Evolutionary conservation across 768 basidiomycete species (phyloP), one percentile per base, ranked within the genome.

Genomic region (Suillus lakei): DNA sequence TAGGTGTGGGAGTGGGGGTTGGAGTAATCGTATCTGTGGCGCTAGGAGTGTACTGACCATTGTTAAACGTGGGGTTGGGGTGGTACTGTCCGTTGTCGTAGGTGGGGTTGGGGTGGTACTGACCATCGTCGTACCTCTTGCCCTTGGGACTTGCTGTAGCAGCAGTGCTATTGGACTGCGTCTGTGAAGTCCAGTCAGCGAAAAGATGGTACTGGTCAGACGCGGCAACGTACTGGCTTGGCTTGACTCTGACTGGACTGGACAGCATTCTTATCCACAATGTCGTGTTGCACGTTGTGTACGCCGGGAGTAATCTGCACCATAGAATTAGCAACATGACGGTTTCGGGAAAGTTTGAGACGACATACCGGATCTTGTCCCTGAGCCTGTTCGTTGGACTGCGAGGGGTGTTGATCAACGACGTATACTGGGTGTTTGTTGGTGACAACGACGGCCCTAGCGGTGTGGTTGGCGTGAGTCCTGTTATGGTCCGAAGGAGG

Each of bases 81-180:
- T 71, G 69, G 43, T 70, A 67, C 28, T 69, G 65, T 16, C 72
- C 68, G 8, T 77, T 60, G 26, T 73, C 75, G 16, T 23, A 54
- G 39, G 63, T 4, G 18, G 67, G 0, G 15, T 59, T 51, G 2
- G 65, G 63, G 60, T 51, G 55, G 34, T 69, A 64, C 30, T 39
- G 41, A 28, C 68, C 68, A 48, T 71, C 65, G 5, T 73, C 72
- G n/a, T 30, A 54, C 26, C 66, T 63, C 34, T 64, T 61, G 32
- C 44, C 36, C 26, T 28, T 54, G 30, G 65, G 38, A 38, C 39
- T 5, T 23, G 41, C 34, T 13, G 5, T 28, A 30, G 62, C 62
- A 26, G 62, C 26, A 58, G 43, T 9, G 10, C n/a, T 32, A 64
- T 9, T 10, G 15, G 50, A 43, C 26, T 38, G 60, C 18, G 28